A percentile compares a stretch with the other conserved stretches of the same genome.
Conservation (phyloP, 1,139 yeast species). For the Zygosaccharomyces sapae region DNA sequence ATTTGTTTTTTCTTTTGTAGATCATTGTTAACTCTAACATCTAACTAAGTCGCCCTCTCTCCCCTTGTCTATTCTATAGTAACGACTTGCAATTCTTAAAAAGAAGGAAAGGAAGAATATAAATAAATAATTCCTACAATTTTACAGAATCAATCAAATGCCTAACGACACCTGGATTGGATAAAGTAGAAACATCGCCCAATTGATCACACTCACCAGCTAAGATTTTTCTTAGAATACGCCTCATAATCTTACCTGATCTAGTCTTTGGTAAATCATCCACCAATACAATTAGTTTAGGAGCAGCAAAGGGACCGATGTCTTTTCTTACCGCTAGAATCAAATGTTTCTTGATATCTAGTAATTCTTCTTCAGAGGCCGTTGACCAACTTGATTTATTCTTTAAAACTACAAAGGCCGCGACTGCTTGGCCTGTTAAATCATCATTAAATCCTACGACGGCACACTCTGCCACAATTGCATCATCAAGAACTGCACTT, state of each 20-base stretch:
- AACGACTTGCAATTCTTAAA: not conserved
- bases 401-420: constrained; percentile 72
- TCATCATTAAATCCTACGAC: constrained; percentile 81
- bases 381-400: constrained; percentile 38
- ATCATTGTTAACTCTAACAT: not conserved
- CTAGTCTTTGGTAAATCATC: constrained; percentile 80
- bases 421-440: constrained; percentile 78
- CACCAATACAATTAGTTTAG: constrained; percentile 64
- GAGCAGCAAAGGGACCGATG: constrained; percentile 83
- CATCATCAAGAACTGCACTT: constrained; percentile 70
- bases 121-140: constrained; percentile 12
- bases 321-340: constrained; percentile 71
- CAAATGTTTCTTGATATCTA: constrained; percentile 62
- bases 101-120: not conserved
- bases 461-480: constrained; percentile 68
- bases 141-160: constrained; percentile 62
- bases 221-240: constrained; percentile 70
- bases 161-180: constrained; percentile 66
- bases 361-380: constrained; percentile 44
- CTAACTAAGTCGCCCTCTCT: not conserved
- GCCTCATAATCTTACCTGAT: constrained; percentile 81
- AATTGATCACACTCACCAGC: constrained; percentile 77
- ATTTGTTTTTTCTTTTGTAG: not conserved
- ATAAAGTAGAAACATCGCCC: constrained; percentile 74
- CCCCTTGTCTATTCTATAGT: not conserved